Conservation (phyloP, 202 grass and related monocot genomes). For the Saccharum hybrid region DNA sequence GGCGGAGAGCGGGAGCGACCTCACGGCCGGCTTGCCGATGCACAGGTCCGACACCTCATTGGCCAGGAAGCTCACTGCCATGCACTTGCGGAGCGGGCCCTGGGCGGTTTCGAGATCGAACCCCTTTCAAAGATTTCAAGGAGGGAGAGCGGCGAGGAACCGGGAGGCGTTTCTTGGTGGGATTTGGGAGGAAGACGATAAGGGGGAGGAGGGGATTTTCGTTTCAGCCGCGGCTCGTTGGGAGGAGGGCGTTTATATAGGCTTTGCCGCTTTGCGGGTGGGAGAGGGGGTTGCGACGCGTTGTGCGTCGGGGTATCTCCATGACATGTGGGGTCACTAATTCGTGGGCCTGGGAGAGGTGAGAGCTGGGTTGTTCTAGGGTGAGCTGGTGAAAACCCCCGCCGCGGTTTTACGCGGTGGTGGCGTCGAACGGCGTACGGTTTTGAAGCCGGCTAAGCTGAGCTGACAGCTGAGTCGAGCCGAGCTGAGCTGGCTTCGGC, state of each 20-base stretch:
- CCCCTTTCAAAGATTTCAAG: constrained; percentile 19
- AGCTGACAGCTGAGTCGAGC: background rate
- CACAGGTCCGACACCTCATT: constrained; percentile 95
- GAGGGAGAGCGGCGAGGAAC: background rate
- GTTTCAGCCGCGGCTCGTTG: background rate
- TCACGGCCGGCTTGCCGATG: constrained; percentile 95
- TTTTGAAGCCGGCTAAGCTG: background rate
- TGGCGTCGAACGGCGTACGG: background rate
- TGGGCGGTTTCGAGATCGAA: constrained; percentile 50
- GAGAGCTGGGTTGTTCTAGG: background rate
- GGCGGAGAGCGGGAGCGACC: constrained; percentile 74
- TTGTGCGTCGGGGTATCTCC: fast-evolving
- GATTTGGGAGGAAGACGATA: background rate
- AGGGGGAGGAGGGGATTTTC: background rate
- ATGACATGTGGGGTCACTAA: background rate
- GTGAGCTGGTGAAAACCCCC: background rate
- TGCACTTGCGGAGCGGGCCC: constrained; percentile 67
- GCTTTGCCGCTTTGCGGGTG: constrained; percentile 7
- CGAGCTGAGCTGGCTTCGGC: background rate
- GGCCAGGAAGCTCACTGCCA: constrained; percentile 81
- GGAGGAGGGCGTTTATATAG: constrained; percentile 25
- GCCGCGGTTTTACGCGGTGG: constrained; percentile 41
- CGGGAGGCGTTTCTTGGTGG: constrained; percentile 6
- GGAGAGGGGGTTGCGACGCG: background rate
- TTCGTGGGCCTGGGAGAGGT: fast-evolving